Evolutionary conservation across 495 filamentous ascomycete species (phyloP).

Genomic region (Penicillium cosmopolitanum): DNA sequence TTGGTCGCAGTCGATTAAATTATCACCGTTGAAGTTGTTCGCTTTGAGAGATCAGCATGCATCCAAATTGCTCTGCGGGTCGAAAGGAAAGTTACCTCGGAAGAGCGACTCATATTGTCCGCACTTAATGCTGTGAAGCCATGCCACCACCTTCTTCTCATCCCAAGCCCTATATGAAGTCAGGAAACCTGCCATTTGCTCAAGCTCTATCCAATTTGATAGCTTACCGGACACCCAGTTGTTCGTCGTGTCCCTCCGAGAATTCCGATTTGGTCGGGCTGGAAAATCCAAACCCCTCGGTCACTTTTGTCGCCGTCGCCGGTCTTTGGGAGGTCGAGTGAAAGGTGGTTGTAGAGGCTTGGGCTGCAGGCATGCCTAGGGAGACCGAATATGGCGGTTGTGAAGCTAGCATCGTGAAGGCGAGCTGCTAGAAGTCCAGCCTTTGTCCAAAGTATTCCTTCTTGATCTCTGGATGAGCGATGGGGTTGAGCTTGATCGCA

Average conservation of each 20-base stretch:
- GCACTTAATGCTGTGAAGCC: constrained; percentile 88
- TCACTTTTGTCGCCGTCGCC: constrained; percentile 54
- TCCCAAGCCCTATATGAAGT: constrained; percentile 70
- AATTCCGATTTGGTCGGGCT: constrained; percentile 96
- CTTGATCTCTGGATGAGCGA: background rate
- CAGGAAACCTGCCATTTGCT: constrained; percentile 17
- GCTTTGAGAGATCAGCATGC: constrained; percentile 40
- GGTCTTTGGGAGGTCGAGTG: constrained; percentile 54
- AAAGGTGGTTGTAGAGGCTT: constrained; percentile 57
- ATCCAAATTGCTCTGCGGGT: background rate
- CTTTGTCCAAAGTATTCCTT: background rate
- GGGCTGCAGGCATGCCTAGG: constrained; percentile 59
- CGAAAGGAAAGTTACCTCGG: constrained; percentile 54
- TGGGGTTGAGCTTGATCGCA: constrained; percentile 4
- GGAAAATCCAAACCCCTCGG: constrained; percentile 67
- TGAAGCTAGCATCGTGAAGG: constrained; percentile 75
- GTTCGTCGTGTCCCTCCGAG: constrained; percentile 70
- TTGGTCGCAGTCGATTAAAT: constrained; percentile 95
- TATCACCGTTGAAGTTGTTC: constrained; percentile 96
- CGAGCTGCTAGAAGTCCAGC: constrained; percentile 1
- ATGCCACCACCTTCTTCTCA: constrained; percentile 87
- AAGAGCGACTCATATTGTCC: constrained; percentile 92
- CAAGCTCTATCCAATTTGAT: background rate
- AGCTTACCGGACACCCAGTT: constrained; percentile 62
- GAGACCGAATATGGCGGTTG: constrained; percentile 75